Conservation (phyloP, 495 filamentous ascomycete genomes). For the Xylaria flabelliformis region DNA sequence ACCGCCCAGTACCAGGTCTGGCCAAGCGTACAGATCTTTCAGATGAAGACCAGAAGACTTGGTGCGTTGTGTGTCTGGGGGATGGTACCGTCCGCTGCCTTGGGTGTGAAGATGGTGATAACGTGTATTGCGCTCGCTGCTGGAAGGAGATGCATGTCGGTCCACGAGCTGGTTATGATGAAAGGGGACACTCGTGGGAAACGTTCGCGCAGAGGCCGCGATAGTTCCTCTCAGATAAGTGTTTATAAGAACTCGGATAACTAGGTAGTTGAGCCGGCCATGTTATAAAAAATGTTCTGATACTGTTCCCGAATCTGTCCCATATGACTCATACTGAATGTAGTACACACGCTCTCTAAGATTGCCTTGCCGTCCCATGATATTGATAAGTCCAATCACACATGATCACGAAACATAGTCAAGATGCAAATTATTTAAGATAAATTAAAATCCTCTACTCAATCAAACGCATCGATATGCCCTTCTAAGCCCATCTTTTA, state of each 20-base stretch:
- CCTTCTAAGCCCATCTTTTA: neutral
- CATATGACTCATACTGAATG: neutral
- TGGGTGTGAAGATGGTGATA: slow-evolving; percentile 65
- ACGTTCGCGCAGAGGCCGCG: slow-evolving; percentile 38
- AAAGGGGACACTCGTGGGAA: slow-evolving; percentile 57
- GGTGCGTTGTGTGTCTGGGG: slow-evolving; percentile 74
- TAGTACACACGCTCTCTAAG: neutral
- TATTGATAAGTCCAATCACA: neutral
- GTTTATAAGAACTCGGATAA: neutral
- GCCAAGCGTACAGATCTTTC: slow-evolving; percentile 50
- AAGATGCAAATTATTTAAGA: neutral
- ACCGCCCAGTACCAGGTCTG: slow-evolving; percentile 44
- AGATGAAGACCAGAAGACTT: slow-evolving; percentile 68
- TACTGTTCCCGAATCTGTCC: neutral
- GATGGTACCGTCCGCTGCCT: slow-evolving; percentile 67
- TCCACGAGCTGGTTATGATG: slow-evolving; percentile 60
- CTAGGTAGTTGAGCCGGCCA: neutral
- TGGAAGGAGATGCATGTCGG: slow-evolving; percentile 75
- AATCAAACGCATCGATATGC: no score
- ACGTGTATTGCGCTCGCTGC: slow-evolving; percentile 67
- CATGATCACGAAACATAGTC: neutral
- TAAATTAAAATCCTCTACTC: neutral
- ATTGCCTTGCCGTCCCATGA: neutral
- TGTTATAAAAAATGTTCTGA: neutral
- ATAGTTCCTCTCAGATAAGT: neutral